A percentile compares a stretch with the other conserved stretches of the same genome.
These are phyloP conservation scores for Saxophila tyrrhenica DNA, from an alignment of 495 filamentous ascomycete species.

Conservation along the genomic window DNA sequence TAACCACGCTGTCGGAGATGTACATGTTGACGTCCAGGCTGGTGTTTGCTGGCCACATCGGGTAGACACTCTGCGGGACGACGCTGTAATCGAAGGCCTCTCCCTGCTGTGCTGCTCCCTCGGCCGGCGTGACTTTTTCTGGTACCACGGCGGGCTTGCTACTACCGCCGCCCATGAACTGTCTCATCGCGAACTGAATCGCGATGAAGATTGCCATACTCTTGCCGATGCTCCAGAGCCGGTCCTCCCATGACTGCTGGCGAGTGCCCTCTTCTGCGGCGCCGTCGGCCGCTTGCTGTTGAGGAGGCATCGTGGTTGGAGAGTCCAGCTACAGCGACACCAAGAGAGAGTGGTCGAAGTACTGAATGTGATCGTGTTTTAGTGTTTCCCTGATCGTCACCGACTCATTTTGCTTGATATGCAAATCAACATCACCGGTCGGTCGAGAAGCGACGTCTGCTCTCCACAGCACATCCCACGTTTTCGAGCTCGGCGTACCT, in stretches of 20 bases:
- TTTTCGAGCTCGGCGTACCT: too few species aligned
- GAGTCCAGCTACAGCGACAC: too few species aligned
- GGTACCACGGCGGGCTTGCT: constrained; percentile 36
- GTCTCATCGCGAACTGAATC: constrained; percentile 50
- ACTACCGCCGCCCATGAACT: constrained; percentile 39
- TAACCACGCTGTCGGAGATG: constrained; percentile 59
- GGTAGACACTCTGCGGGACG: constrained; percentile 64
- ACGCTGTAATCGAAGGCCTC: constrained; percentile 54
- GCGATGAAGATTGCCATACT: constrained; percentile 59
- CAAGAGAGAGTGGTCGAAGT: too few species aligned
- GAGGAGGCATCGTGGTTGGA: neutral
- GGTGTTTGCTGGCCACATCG: constrained; percentile 77
- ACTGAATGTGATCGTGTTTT: too few species aligned
- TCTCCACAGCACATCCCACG: neutral
- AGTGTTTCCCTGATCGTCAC: too few species aligned
- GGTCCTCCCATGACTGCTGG: constrained; percentile 35
- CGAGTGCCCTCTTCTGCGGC: constrained; percentile 10
- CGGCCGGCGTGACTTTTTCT: constrained; percentile 45
- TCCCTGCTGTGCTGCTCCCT: constrained; percentile 47
- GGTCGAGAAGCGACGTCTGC: neutral
- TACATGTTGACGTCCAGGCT: constrained; percentile 75
- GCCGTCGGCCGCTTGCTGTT: constrained; percentile 4
- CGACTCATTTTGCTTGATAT: too few species aligned
- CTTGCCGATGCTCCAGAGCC: constrained; percentile 41
- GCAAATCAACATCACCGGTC: too few species aligned